A percentile compares a stretch with the other conserved stretches of the same genome.
phyloP scores from a whole-genome alignment of 805 yeast species.

The Saccharomycopsis vini region DNA sequence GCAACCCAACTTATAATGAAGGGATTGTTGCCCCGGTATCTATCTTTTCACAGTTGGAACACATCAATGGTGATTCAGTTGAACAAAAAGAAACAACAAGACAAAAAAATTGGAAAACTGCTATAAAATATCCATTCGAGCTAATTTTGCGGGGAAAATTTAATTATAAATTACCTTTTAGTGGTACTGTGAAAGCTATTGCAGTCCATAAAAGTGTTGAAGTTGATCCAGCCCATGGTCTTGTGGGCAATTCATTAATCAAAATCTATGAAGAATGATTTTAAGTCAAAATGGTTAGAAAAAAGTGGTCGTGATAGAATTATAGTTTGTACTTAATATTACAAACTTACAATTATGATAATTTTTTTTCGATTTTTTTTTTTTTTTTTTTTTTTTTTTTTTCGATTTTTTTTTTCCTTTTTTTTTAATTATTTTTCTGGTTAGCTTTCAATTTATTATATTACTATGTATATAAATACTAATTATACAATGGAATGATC shows the following conservation, averaged over 20 bases:
- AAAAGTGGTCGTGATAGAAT: neutral
- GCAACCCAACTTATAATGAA: constrained; percentile 22
- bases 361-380: neutral
- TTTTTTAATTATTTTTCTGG: neutral
- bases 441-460: too few species aligned
- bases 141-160: constrained; percentile 75
- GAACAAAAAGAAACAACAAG: constrained; percentile 5
- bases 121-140: constrained; percentile 76
- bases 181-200: constrained; percentile 42
- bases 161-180: constrained; percentile 66
- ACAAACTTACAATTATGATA: neutral
- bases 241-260: too few species aligned
- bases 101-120: constrained; percentile 60
- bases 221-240: constrained; percentile 39
- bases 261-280: too few species aligned
- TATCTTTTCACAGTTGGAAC: neutral
- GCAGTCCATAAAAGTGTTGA: constrained; percentile 50
- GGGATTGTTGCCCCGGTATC: constrained; percentile 8
- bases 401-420: neutral
- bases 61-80: neutral
- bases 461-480: too few species aligned
- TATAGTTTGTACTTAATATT: too few species aligned
- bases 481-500: too few species aligned
- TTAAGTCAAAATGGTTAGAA: too few species aligned
- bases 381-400: too few species aligned